Evolutionary conservation across 108 stramenopile species (phyloP), one percentile per base, ranked within the genome.

Genomic region (Craspedostauros australis): DNA sequence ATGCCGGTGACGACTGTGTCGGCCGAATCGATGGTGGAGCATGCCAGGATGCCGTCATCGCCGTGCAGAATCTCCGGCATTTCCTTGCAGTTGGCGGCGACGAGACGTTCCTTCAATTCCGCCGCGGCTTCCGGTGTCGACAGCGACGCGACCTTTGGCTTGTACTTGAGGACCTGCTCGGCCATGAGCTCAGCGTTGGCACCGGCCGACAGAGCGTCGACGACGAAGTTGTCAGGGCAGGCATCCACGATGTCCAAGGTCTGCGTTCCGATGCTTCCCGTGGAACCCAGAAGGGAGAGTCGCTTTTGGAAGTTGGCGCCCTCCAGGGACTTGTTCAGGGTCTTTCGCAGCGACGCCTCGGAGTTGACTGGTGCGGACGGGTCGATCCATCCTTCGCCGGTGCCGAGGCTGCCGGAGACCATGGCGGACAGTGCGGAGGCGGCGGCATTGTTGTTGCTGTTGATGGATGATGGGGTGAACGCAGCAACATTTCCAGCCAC

Each of bases 181-280:
- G 95, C 89, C 84, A 97, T 77, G 4, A 97, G 70, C 20, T 87
- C 51, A 15, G 84, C 72, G 62, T 97, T 97, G 51, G 51, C 79
- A 54, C 96, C 91, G 15, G 90, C 94, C 42, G 70, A 74, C 14
- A 97, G 70, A 31, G 91, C 91, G 44, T 93, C 89, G 7, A 95
- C 91, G 29, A 72, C 81, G 63, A 97, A 97, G 64, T 91, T 84
- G 25, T 96, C 88, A 15, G 95, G 94, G 54, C 88, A 89, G 20
- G 91, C 96, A 57, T 84, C 77, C 33, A 91, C 91, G 45, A 97
- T 96, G 19, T 97, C 95, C 21, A 97, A 76, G 0, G 96, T 97
- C 64, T 97, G 96, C 14, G 96, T 97, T 32, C 96, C 96, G 47
- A 97, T 97, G 37, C 78, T 81, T 23, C 96, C 96, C 18, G 94